Evolutionary conservation across 768 basidiomycete genomes (phyloP).

Genomic region (Xerocomus spinulosus): DNA sequence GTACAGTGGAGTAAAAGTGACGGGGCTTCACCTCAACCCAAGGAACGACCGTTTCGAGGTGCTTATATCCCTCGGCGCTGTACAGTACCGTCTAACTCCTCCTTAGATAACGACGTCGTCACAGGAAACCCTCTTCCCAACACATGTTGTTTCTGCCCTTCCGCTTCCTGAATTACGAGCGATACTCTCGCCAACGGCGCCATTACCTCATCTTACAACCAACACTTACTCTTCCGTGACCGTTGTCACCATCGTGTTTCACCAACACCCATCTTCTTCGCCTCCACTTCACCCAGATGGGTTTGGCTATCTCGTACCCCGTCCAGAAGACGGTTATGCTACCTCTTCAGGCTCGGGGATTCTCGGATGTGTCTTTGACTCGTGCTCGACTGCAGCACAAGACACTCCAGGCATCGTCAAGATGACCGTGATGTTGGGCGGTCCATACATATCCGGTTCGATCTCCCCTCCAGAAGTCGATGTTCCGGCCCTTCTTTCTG

Average conservation of each 20-base stretch:
- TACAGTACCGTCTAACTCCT: slow-evolving; percentile 3
- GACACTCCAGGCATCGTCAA: slow-evolving; percentile 57
- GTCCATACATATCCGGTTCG: slow-evolving; percentile 47
- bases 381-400: slow-evolving; percentile 63
- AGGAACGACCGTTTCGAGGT: slow-evolving; percentile 46
- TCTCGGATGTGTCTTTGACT: slow-evolving; percentile 90
- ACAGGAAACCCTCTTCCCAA: slow-evolving; percentile 36
- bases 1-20: slow-evolving; percentile 38
- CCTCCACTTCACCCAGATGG: slow-evolving; percentile 69
- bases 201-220: slow-evolving; percentile 60
- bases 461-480: slow-evolving; percentile 20
- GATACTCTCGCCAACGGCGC: slow-evolving; percentile 37
- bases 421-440: slow-evolving; percentile 88
- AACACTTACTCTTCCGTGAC: slow-evolving; percentile 77
- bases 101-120: slow-evolving; percentile 33
- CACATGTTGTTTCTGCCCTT: slow-evolving; percentile 76
- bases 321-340: slow-evolving; percentile 56
- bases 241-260: slow-evolving; percentile 88
- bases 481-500: slow-evolving; percentile 22
- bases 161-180: slow-evolving; percentile 52
- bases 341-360: slow-evolving; percentile 40
- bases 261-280: slow-evolving; percentile 35
- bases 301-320: slow-evolving; percentile 93
- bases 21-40: slow-evolving; percentile 29
- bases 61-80: slow-evolving; percentile 1